Evolutionary conservation across 495 filamentous ascomycete species (phyloP).

Genomic region (Penicillium coffeae): DNA sequence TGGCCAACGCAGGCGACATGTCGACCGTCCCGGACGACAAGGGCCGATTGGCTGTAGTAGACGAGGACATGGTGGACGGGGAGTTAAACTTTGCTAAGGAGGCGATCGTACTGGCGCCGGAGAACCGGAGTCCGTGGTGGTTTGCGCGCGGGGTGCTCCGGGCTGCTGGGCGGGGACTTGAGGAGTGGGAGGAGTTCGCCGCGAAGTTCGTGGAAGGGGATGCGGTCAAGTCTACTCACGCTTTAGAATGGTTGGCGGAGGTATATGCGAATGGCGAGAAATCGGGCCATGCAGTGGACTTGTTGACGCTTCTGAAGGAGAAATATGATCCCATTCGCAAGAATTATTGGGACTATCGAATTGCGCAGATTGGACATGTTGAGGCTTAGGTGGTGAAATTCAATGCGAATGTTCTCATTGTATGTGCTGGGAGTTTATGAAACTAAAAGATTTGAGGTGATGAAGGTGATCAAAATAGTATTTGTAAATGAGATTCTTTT

Average conservation of each 20-base stretch:
- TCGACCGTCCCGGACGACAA: slow-evolving; percentile 39
- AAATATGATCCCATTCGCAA: slow-evolving; percentile 87
- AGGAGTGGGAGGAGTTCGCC: slow-evolving; percentile 60
- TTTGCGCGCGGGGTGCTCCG: slow-evolving; percentile 76
- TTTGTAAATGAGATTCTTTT: not conserved
- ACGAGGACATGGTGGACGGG: slow-evolving; percentile 61
- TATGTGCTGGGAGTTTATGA: too few species aligned
- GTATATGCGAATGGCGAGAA: slow-evolving; percentile 61
- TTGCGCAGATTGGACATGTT: slow-evolving; percentile 19
- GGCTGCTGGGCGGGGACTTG: slow-evolving; percentile 56
- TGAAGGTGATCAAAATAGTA: too few species aligned
- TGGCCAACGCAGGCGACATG: slow-evolving; percentile 37
- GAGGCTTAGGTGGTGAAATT: too few species aligned
- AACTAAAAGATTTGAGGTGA: too few species aligned
- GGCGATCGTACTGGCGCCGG: slow-evolving; percentile 73
- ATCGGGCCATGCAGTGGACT: slow-evolving; percentile 39
- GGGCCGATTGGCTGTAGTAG: slow-evolving; percentile 41
- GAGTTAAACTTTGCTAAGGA: slow-evolving; percentile 70
- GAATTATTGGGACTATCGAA: slow-evolving; percentile 89
- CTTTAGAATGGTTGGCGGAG: slow-evolving; percentile 86
- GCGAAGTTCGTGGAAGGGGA: slow-evolving; percentile 55
- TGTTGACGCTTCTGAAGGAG: slow-evolving; percentile 68
- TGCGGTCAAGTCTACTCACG: slow-evolving; percentile 69
- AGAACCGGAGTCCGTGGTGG: slow-evolving; percentile 92
- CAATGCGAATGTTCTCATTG: too few species aligned